phyloP scores from a whole-genome alignment of 345 rosid genomes.

The Brassica juncea region DNA sequence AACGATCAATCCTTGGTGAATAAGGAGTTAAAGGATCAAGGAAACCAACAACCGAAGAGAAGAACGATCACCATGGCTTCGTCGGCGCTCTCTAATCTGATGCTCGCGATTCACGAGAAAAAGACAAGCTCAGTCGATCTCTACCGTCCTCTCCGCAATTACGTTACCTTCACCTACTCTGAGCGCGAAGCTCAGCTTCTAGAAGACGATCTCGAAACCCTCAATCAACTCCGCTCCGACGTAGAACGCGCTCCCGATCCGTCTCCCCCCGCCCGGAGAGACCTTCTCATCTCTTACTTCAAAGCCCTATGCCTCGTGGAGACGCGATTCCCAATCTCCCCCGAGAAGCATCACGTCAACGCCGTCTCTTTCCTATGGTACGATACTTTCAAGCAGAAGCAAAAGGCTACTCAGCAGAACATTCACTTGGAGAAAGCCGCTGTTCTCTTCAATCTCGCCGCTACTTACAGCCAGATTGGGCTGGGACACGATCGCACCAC shows the following conservation, averaged over 20 bases:
- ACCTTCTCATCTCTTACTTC: conserved; percentile 70
- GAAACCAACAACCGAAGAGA: not conserved
- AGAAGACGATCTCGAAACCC: conserved; percentile 84
- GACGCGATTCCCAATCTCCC: conserved; percentile 94
- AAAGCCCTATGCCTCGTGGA: conserved; percentile 79
- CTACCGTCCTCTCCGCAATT: conserved; percentile 94
- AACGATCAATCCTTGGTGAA: conserved; percentile 29
- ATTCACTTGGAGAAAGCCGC: conserved; percentile 95
- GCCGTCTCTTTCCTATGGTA: conserved; percentile 76
- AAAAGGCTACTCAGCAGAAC: conserved; percentile 84
- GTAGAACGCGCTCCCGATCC: conserved; percentile 77
- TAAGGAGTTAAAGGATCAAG: conserved; percentile 32
- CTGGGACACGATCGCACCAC: conserved; percentile 71
- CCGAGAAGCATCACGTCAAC: conserved; percentile 80
- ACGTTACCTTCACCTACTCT: conserved; percentile 72
- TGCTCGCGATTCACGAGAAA: conserved; percentile 95
- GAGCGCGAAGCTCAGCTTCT: conserved; percentile 95
- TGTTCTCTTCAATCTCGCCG: conserved; percentile 79
- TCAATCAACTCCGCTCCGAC: conserved; percentile 77
- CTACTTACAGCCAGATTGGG: conserved; percentile 86
- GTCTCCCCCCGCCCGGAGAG: conserved; percentile 75
- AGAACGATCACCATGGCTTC: conserved; percentile 53
- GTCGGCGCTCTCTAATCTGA: conserved; percentile 65
- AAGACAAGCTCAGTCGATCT: conserved; percentile 74
- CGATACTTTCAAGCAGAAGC: conserved; percentile 89